These are phyloP conservation scores for Globisporangium yorkense DNA, from an alignment of 352 stramenopile species.

Conservation along the genomic window DNA sequence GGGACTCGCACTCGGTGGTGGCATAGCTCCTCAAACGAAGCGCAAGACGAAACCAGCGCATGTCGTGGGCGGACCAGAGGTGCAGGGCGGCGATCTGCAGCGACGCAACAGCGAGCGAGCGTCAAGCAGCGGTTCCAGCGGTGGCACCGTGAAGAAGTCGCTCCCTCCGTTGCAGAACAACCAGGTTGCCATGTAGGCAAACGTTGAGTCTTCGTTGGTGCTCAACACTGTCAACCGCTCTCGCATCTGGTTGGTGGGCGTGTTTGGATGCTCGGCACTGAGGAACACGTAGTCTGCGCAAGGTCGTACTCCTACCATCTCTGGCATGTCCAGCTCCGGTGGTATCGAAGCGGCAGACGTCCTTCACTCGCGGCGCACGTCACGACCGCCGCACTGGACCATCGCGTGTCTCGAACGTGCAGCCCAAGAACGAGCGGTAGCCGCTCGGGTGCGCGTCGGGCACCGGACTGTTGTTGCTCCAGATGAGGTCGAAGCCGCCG, in stretches of 20 bases:
- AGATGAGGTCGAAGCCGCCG: slow-evolving; percentile 72
- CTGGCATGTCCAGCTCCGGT: too few species aligned
- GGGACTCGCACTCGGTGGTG: slow-evolving; percentile 7
- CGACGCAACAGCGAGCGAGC: slow-evolving; percentile 40
- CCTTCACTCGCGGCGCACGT: not conserved
- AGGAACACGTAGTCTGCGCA: too few species aligned
- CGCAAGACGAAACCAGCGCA: slow-evolving; percentile 32
- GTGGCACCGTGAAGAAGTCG: slow-evolving; percentile 25
- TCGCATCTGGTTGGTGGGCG: too few species aligned
- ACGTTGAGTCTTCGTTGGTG: too few species aligned
- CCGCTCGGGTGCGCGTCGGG: slow-evolving; percentile 31
- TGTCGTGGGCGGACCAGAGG: slow-evolving; percentile 4
- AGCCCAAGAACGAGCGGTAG: slow-evolving; percentile 60
- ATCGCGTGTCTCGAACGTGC: slow-evolving; percentile 33
- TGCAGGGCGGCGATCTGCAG: slow-evolving; percentile 23
- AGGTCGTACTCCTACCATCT: too few species aligned
- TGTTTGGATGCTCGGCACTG: too few species aligned
- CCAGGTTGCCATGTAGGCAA: slow-evolving; percentile 20
- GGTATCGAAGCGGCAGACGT: too few species aligned
- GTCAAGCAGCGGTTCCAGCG: slow-evolving; percentile 10
- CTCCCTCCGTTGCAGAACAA: slow-evolving; percentile 53
- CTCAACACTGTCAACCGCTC: too few species aligned
- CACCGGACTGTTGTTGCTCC: slow-evolving; percentile 34
- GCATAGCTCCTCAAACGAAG: slow-evolving; percentile 21
- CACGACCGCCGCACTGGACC: slow-evolving; percentile 10